These are phyloP conservation scores for Pichia paraexigua DNA, from an alignment of 805 yeast species.

Conservation along the genomic window DNA sequence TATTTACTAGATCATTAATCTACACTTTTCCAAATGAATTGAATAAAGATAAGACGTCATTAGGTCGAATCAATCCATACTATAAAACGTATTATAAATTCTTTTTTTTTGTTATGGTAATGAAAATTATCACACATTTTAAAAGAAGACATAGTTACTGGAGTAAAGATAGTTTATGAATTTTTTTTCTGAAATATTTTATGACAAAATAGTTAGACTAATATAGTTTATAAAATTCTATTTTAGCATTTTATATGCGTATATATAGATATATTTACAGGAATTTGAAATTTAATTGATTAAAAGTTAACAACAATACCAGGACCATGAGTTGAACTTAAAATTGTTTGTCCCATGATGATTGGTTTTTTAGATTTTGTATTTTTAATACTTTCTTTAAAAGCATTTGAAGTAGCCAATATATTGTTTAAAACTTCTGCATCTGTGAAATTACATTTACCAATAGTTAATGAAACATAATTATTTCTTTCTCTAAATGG, in stretches of 20 bases:
- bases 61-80: too few species aligned
- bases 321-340: conserved; percentile 73
- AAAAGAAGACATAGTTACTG: too few species aligned
- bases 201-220: not conserved
- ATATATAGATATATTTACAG: not conserved
- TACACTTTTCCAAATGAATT: too few species aligned
- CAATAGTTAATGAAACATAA: conserved; percentile 60
- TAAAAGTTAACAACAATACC: conserved; percentile 57
- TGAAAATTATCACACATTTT: too few species aligned
- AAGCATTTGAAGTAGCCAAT: conserved; percentile 54
- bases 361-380: conserved; percentile 62
- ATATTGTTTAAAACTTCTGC: conserved; percentile 66
- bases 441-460: conserved; percentile 71
- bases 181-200: not conserved
- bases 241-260: not conserved
- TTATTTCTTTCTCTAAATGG: conserved; percentile 71
- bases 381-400: conserved; percentile 43
- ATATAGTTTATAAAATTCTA: not conserved
- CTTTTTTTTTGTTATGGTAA: too few species aligned
- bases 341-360: conserved; percentile 57
- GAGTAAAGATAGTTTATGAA: too few species aligned
- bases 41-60: too few species aligned
- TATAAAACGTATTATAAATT: too few species aligned
- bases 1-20: too few species aligned
- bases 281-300: not conserved